These are phyloP conservation scores for Paxillus involutus DNA, from an alignment of 768 basidiomycete species.

Conservation along the genomic window DNA sequence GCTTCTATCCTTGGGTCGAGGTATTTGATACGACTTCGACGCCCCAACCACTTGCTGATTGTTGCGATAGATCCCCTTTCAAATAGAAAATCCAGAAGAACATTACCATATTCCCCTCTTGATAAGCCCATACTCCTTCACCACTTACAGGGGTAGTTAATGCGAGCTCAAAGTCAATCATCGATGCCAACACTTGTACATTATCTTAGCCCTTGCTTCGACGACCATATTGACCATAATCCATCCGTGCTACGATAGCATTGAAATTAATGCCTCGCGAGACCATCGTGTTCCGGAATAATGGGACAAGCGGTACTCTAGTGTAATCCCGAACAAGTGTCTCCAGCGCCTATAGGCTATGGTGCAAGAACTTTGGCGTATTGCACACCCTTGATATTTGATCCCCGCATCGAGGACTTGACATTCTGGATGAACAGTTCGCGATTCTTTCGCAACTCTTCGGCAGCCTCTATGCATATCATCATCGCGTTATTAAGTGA, in stretches of 20 bases:
- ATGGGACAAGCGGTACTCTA: not conserved
- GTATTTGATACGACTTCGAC: conserved; percentile 38
- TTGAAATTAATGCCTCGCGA: conserved; percentile 5
- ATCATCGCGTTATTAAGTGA: conserved; percentile 8
- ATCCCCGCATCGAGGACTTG: conserved; percentile 83
- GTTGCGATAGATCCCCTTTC: conserved; percentile 68
- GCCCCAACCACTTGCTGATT: conserved; percentile 5
- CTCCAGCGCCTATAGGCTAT: conserved; percentile 25
- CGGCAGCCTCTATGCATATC: conserved; percentile 77
- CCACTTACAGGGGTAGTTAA: conserved; percentile 90
- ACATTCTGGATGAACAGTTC: conserved; percentile 85
- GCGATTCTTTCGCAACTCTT: conserved; percentile 88
- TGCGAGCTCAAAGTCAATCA: not conserved
- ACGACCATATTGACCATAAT: conserved; percentile 6
- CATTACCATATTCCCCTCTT: conserved; percentile 93
- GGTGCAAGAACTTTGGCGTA: conserved; percentile 73
- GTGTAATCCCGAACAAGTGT: conserved; percentile 6
- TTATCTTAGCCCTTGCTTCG: not conserved
- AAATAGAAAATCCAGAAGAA: conserved; percentile 66
- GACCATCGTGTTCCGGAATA: not conserved
- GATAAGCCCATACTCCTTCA: conserved; percentile 88
- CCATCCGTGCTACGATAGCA: conserved; percentile 2
- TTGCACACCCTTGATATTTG: conserved; percentile 69
- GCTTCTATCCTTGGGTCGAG: conserved; percentile 93
- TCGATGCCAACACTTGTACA: too few species aligned